A percentile compares a stretch with the other conserved stretches of the same genome.
These are phyloP conservation scores for Usnea hakonensis DNA, from an alignment of 495 filamentous ascomycete species.

Conservation along the genomic window DNA sequence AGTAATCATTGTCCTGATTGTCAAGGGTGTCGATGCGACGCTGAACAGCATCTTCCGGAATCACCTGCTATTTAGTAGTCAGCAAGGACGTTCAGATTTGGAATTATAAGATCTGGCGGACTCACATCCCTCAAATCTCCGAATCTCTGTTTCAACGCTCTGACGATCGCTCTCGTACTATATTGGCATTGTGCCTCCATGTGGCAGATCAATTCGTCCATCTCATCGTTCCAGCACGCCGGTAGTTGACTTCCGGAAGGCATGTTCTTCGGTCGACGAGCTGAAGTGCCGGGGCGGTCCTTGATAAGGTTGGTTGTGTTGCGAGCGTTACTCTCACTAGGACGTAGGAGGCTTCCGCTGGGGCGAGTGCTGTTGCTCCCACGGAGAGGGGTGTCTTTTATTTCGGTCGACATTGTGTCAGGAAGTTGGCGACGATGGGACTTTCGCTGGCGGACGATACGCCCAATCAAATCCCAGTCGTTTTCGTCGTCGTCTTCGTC, in stretches of 20 bases:
- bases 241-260: constrained; percentile 9
- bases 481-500: background rate
- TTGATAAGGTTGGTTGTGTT: background rate
- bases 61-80: background rate
- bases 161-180: constrained; percentile 1
- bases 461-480: background rate
- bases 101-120: background rate
- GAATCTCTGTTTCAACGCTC: constrained; percentile 15
- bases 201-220: constrained; percentile 20
- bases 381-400: background rate
- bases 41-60: constrained; percentile 11
- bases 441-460: background rate
- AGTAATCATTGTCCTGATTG: constrained; percentile 14
- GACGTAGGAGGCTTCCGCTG: background rate
- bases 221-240: constrained; percentile 12
- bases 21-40: constrained; percentile 16
- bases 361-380: background rate
- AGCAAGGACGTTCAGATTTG: background rate
- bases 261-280: background rate
- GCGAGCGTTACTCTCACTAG: background rate
- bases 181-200: constrained; percentile 12
- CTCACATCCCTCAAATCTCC: constrained; percentile 1
- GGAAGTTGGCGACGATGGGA: background rate
- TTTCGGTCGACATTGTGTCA: background rate
- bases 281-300: background rate